These are phyloP conservation scores for Hymenoscyphus albidus DNA, from an alignment of 2,329 filamentous ascomycete genomes.

Conservation along the genomic window DNA sequence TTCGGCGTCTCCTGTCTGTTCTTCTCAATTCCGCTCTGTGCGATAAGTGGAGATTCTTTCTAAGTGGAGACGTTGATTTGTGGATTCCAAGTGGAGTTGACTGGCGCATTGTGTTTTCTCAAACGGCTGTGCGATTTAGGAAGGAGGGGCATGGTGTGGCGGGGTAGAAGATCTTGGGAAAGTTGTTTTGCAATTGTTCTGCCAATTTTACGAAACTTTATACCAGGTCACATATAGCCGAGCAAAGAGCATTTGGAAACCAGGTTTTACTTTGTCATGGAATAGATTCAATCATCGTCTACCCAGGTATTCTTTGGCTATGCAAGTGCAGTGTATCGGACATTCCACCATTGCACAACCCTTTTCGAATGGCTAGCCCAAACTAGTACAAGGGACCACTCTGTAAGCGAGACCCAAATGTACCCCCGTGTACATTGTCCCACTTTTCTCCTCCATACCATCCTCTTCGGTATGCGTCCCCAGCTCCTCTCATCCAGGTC, in stretches of 20 bases:
- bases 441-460: constrained; percentile 10
- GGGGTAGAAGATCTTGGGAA: neutral
- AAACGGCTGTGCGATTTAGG: neutral
- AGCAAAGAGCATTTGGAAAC: neutral
- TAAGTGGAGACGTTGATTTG: neutral
- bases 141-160: neutral
- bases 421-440: constrained; percentile 15
- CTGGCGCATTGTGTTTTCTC: neutral
- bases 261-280: neutral
- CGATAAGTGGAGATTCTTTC: neutral
- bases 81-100: neutral
- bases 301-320: constrained; percentile 12
- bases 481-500: constrained; percentile 13
- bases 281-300: constrained; percentile 17
- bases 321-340: constrained; percentile 5
- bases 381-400: constrained; percentile 13
- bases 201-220: neutral
- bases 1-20: neutral
- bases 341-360: constrained; percentile 7
- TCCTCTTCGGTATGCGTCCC: constrained; percentile 17
- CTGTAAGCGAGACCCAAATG: constrained; percentile 11
- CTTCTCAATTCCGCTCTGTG: neutral
- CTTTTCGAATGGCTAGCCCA: constrained; percentile 15
- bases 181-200: neutral
- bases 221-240: neutral